Conservation (phyloP, 129 eudicot species). For the Saposhnikovia divaricata region DNA sequence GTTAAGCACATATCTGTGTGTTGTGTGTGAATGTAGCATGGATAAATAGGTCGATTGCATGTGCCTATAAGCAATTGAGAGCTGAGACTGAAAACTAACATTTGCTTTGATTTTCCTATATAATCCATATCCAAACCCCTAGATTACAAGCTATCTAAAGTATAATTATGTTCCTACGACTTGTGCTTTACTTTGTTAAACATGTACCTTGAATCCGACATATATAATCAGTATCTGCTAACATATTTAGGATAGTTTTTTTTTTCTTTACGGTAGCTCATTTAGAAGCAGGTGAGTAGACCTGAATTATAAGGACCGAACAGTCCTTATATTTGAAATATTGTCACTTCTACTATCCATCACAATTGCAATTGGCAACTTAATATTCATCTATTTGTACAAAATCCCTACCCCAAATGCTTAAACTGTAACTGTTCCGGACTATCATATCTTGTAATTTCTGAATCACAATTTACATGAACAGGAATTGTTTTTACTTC, state of each 20-base stretch:
- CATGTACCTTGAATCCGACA: neutral
- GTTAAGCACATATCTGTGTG: neutral
- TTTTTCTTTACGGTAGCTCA: neutral
- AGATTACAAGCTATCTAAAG: neutral
- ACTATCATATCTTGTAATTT: neutral
- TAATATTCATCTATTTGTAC: neutral
- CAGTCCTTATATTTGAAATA: no score
- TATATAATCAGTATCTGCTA: neutral
- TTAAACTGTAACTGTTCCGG: neutral
- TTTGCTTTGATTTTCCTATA: neutral
- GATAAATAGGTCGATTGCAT: neutral
- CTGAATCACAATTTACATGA: neutral
- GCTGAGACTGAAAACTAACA: neutral
- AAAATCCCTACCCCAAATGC: neutral
- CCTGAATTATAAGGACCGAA: neutral
- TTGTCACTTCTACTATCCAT: neutral
- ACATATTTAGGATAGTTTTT: neutral
- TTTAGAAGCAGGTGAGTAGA: neutral
- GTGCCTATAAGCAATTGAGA: neutral
- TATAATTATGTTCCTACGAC: neutral
- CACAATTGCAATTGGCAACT: neutral
- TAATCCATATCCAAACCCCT: neutral
- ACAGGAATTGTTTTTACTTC: slow-evolving; percentile 70
- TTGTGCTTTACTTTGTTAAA: neutral
- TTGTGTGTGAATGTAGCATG: neutral